phyloP scores from a whole-genome alignment of 2,329 filamentous ascomycete genomes.

The Botrytis paeoniae region DNA sequence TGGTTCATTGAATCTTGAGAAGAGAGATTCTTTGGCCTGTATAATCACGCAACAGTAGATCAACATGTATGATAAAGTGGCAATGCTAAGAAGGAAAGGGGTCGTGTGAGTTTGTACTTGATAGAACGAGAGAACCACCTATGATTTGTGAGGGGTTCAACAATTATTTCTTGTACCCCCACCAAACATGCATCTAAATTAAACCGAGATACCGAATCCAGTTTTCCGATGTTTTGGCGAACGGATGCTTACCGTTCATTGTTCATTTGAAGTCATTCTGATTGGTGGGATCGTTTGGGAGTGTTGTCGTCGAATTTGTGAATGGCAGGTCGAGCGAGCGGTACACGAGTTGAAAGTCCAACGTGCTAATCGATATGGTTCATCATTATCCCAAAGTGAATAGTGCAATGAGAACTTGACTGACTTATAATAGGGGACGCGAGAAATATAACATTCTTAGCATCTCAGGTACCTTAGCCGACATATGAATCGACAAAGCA shows the following conservation, averaged over 20 bases:
- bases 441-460: not conserved
- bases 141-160: not conserved
- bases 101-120: not conserved
- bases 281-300: not conserved
- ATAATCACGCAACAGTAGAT: not conserved
- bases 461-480: too few relatives aligned
- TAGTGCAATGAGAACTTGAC: not conserved
- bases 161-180: not conserved
- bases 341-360: not conserved
- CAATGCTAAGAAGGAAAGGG: not conserved
- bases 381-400: not conserved
- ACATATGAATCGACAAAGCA: not conserved
- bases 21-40: not conserved
- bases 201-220: not conserved
- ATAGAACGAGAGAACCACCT: not conserved
- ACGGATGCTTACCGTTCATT: not conserved
- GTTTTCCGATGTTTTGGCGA: not conserved
- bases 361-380: not conserved
- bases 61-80: not conserved
- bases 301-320: not conserved
- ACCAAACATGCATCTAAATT: not conserved
- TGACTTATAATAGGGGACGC: slow-evolving; percentile 4
- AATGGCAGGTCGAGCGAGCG: not conserved
- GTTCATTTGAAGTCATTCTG: not conserved
- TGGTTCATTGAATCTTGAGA: not conserved